Evolutionary conservation across 2,329 filamentous ascomycete genomes (phyloP).

Genomic region (Fusarium kyushuense): DNA sequence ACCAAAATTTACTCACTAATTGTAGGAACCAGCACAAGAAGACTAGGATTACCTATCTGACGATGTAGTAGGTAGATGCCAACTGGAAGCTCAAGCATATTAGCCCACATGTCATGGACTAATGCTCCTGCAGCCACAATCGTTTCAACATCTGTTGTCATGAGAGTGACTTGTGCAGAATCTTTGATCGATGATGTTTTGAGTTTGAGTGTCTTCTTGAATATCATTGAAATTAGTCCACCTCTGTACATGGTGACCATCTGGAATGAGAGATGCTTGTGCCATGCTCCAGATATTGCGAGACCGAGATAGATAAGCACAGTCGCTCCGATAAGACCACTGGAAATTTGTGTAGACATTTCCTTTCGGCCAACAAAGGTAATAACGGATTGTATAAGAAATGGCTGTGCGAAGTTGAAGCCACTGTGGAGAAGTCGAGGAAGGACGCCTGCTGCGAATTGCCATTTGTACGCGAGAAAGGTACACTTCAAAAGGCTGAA

Average conservation of each 20-base stretch:
- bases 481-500: slow-evolving; percentile 46
- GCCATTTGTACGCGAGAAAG: slow-evolving; percentile 47
- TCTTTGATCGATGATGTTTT: slow-evolving; percentile 51
- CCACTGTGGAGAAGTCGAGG: slow-evolving; percentile 55
- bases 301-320: slow-evolving; percentile 58
- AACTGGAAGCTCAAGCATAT: slow-evolving; percentile 54
- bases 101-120: slow-evolving; percentile 56
- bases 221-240: slow-evolving; percentile 60
- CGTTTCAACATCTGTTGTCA: slow-evolving; percentile 60
- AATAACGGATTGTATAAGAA: slow-evolving; percentile 56
- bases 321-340: slow-evolving; percentile 57
- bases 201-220: slow-evolving; percentile 58
- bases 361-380: slow-evolving; percentile 49
- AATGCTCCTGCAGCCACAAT: slow-evolving; percentile 46
- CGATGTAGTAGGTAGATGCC: slow-evolving; percentile 53
- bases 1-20: slow-evolving; percentile 33
- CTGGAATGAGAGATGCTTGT: slow-evolving; percentile 54
- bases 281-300: slow-evolving; percentile 51
- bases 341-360: slow-evolving; percentile 47
- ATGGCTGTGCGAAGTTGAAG: slow-evolving; percentile 60
- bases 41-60: slow-evolving; percentile 51
- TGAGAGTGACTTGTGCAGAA: slow-evolving; percentile 57
- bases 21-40: slow-evolving; percentile 48
- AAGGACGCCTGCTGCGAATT: slow-evolving; percentile 50
- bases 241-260: slow-evolving; percentile 54